Conservation (phyloP, 1,284 basidiomycete species). For the Sporisorium iseilematis-ciliati region DNA sequence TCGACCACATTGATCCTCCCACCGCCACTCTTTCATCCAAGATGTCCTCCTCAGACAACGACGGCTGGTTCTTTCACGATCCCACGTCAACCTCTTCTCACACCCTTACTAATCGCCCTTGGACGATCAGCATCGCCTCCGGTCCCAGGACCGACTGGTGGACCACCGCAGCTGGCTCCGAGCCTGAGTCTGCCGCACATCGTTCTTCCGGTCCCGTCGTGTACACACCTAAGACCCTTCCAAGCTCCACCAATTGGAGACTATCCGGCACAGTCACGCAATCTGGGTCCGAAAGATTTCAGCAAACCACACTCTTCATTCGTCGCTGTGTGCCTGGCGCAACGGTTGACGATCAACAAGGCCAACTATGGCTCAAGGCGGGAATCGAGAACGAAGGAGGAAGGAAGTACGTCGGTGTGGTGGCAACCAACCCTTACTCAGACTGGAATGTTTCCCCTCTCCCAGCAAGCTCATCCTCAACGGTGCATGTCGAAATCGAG, state of each 20-base stretch:
- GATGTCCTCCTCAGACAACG: too few relatives aligned
- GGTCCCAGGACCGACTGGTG: slow-evolving; percentile 37
- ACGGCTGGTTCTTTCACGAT: slow-evolving; percentile 21
- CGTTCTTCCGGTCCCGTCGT: slow-evolving; percentile 29
- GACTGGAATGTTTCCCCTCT: slow-evolving; percentile 42
- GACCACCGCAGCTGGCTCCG: slow-evolving; percentile 29
- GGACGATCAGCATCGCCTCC: slow-evolving; percentile 17
- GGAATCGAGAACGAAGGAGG: slow-evolving; percentile 42
- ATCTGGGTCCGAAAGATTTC: slow-evolving; percentile 29
- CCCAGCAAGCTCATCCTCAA: background rate
- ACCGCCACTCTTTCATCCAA: too few relatives aligned
- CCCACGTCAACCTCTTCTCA: slow-evolving; percentile 21
- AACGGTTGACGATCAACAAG: slow-evolving; percentile 10
- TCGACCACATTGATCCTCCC: too few relatives aligned
- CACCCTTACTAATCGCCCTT: background rate
- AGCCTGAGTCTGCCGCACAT: slow-evolving; percentile 36
- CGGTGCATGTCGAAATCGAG: slow-evolving; percentile 34
- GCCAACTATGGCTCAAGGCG: slow-evolving; percentile 33
- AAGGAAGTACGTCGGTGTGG: slow-evolving; percentile 35
- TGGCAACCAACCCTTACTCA: slow-evolving; percentile 35
- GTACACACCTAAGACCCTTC: slow-evolving; percentile 7
- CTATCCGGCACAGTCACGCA: slow-evolving; percentile 20
- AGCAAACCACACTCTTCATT: slow-evolving; percentile 44
- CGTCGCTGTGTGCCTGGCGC: background rate
- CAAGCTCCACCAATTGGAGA: slow-evolving; percentile 3